A percentile compares a stretch with the other conserved stretches of the same genome.
Conservation (phyloP, 495 filamentous ascomycete genomes). For the Rusavskia elegans region DNA sequence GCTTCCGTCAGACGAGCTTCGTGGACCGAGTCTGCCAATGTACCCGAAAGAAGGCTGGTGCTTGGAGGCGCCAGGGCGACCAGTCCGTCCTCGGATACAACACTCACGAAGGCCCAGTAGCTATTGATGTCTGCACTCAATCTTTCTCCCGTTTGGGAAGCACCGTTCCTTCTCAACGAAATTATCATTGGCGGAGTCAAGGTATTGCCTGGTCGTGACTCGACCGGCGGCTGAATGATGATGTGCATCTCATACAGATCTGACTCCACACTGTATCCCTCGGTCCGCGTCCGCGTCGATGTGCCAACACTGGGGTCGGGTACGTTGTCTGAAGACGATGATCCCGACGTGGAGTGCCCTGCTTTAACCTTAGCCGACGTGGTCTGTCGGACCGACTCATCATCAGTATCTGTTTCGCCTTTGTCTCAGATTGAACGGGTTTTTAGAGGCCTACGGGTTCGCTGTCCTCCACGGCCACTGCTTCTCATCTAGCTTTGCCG, state of each 20-base stretch:
- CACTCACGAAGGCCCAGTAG: not conserved
- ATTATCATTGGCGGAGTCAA: not conserved
- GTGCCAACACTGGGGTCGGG: not conserved
- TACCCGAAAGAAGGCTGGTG: not conserved
- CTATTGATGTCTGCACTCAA: not conserved
- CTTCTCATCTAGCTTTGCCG: no score
- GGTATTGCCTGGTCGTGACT: not conserved
- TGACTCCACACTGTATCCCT: not conserved
- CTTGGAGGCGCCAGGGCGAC: not conserved
- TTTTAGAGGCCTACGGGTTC: no score
- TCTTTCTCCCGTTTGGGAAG: not conserved
- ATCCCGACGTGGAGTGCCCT: no score
- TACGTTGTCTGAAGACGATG: not conserved
- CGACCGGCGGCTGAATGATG: not conserved
- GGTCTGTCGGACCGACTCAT: no score
- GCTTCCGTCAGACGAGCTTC: not conserved
- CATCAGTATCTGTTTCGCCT: no score
- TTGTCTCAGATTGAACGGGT: no score
- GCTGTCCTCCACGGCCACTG: no score
- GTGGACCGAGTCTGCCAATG: not conserved
- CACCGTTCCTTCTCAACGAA: not conserved
- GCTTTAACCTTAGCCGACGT: no score
- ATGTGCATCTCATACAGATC: not conserved
- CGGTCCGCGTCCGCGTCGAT: not conserved
- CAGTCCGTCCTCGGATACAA: not conserved